phyloP scores from a whole-genome alignment of 352 stramenopile genomes.

The Globisporangium orthogonon region DNA sequence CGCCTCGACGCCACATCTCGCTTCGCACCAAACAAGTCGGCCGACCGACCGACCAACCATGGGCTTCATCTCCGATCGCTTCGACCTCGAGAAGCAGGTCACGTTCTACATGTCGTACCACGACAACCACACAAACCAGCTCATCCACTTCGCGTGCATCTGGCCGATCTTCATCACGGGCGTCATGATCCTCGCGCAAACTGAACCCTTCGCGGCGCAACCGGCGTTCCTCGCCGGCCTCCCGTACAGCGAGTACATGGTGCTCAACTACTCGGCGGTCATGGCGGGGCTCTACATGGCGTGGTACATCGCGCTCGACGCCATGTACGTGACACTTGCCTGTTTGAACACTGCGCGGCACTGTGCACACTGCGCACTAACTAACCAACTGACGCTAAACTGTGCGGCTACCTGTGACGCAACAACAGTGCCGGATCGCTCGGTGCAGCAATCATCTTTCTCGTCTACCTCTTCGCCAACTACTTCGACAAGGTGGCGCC shows the following conservation, averaged over 20 bases:
- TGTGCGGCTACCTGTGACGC: no score
- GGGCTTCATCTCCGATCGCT: constrained; percentile 36
- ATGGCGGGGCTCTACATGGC: constrained; percentile 54
- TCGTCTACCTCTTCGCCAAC: constrained; percentile 53
- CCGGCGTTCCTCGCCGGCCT: constrained; percentile 19
- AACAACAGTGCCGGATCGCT: constrained; percentile 37
- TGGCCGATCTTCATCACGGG: constrained; percentile 81
- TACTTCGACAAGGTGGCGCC: constrained; percentile 29
- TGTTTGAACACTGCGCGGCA: neutral
- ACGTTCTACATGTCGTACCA: constrained; percentile 86
- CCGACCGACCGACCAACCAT: neutral
- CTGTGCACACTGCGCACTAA: neutral
- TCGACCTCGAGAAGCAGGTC: constrained; percentile 78
- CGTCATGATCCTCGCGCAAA: constrained; percentile 51
- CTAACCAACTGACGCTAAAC: neutral
- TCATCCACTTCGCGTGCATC: constrained; percentile 79
- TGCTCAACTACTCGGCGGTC: constrained; percentile 57
- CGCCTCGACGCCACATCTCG: no score
- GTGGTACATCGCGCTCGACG: constrained; percentile 75
- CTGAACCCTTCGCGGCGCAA: constrained; percentile 22
- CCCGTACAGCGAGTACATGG: constrained; percentile 41
- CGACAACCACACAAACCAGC: constrained; percentile 73
- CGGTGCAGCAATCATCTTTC: constrained; percentile 42
- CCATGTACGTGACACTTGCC: constrained; percentile 19
- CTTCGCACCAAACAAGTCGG: no score